Conservation (phyloP, 257 asterid species). For the Solanum piurae region DNA sequence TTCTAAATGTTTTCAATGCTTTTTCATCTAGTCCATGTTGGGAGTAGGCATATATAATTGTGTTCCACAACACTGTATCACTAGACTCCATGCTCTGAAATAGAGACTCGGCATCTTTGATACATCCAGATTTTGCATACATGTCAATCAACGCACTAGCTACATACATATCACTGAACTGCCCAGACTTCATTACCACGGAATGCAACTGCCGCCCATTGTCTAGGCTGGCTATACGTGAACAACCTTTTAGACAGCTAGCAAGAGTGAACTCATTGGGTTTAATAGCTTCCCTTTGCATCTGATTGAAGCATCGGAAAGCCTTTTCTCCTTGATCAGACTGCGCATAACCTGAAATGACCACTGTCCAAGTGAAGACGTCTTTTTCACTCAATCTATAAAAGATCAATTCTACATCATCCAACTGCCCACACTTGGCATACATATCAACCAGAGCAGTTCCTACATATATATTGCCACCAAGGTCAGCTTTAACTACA, state of each 20-base stretch:
- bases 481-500: conserved; percentile 34
- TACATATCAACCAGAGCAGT: conserved; percentile 72
- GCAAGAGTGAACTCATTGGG: conserved; percentile 71
- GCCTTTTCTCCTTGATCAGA: conserved; percentile 63
- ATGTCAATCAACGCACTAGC: conserved; percentile 58
- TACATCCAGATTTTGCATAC: conserved; percentile 76
- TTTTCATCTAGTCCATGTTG: conserved; percentile 59
- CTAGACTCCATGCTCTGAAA: conserved; percentile 22
- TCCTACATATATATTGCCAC: conserved; percentile 34
- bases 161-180: conserved; percentile 34
- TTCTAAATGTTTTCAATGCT: conserved; percentile 48
- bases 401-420: conserved; percentile 45
- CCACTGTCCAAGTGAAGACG: conserved; percentile 54
- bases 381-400: conserved; percentile 42
- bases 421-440: conserved; percentile 48
- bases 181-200: conserved; percentile 47
- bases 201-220: conserved; percentile 65
- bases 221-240: conserved; percentile 54
- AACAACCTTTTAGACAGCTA: conserved; percentile 56
- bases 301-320: conserved; percentile 41
- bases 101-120: conserved; percentile 55
- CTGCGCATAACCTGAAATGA: conserved; percentile 54
- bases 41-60: conserved; percentile 63
- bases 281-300: conserved; percentile 49
- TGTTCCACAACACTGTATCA: conserved; percentile 80